phyloP scores from a whole-genome alignment of 768 basidiomycete species.

The Amanita phalloides region DNA sequence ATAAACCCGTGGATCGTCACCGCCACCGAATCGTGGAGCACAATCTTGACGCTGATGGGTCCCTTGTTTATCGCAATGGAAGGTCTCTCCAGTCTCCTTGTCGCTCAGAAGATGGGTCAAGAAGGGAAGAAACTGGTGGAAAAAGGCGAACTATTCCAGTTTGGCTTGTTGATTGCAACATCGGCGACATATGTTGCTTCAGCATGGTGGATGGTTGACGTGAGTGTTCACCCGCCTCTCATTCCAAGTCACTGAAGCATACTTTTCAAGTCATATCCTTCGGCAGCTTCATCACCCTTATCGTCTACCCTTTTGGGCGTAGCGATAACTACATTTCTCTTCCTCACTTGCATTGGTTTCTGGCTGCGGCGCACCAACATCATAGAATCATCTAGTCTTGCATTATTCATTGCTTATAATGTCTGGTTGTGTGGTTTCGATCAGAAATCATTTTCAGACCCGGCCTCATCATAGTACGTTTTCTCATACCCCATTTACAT shows the following conservation, averaged over 20 bases:
- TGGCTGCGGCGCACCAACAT: slow-evolving; percentile 82
- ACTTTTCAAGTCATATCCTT: slow-evolving; percentile 57
- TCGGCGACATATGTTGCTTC: slow-evolving; percentile 74
- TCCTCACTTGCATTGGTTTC: slow-evolving; percentile 89
- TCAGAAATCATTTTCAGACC: slow-evolving; percentile 59
- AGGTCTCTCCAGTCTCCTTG: slow-evolving; percentile 73
- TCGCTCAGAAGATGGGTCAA: slow-evolving; percentile 74
- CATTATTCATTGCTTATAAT: slow-evolving; percentile 83
- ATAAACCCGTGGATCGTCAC: slow-evolving; percentile 46
- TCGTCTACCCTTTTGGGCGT: slow-evolving; percentile 86
- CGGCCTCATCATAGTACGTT: slow-evolving; percentile 69
- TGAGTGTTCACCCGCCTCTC: slow-evolving; percentile 24
- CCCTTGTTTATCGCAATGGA: slow-evolving; percentile 78
- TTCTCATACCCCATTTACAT: not conserved
- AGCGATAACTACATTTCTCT: slow-evolving; percentile 80
- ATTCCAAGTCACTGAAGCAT: slow-evolving; percentile 8
- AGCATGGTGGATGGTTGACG: slow-evolving; percentile 80
- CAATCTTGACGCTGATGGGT: slow-evolving; percentile 55
- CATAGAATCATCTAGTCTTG: slow-evolving; percentile 82
- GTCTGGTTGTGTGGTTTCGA: slow-evolving; percentile 85
- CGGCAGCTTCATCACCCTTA: slow-evolving; percentile 73
- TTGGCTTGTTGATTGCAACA: slow-evolving; percentile 63
- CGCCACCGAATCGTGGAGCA: slow-evolving; percentile 65
- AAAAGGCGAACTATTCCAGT: slow-evolving; percentile 67
- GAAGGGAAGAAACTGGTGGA: slow-evolving; percentile 60